These are phyloP conservation scores for Pythium aquatile DNA, from an alignment of 352 stramenopile genomes.

Conservation along the genomic window DNA sequence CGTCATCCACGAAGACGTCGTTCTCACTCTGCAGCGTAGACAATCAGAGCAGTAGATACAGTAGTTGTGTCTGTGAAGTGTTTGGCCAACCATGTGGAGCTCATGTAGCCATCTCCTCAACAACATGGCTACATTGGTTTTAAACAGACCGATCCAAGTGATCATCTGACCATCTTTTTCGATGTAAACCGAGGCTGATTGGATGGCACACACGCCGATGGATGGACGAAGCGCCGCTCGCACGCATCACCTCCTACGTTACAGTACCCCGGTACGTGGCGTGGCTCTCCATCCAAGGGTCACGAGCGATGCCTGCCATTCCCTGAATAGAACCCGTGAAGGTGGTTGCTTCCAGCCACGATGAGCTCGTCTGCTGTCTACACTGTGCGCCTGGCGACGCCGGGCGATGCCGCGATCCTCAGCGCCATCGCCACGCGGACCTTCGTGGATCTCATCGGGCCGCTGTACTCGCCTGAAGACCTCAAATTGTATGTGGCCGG, in stretches of 20 bases:
- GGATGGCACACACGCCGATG: not conserved
- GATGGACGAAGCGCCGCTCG: not conserved
- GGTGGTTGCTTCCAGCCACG: not conserved
- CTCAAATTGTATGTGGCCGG: constrained; percentile 18
- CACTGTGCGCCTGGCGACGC: constrained; percentile 21
- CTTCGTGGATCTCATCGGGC: constrained; percentile 23
- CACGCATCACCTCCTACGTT: too few relatives aligned
- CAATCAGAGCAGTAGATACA: too few relatives aligned
- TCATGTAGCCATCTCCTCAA: not conserved
- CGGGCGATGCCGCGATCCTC: constrained; percentile 23
- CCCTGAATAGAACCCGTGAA: not conserved
- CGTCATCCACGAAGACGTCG: too few relatives aligned
- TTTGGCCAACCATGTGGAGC: not conserved
- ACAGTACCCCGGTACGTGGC: not conserved
- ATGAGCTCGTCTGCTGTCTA: constrained; percentile 4
- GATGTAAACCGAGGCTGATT: not conserved
- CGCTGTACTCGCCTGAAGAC: constrained; percentile 19
- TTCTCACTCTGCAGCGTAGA: too few relatives aligned
- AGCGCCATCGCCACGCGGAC: constrained; percentile 30
- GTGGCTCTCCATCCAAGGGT: not conserved
- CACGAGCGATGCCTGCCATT: not conserved
- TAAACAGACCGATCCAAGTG: not conserved
- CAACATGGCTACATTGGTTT: not conserved
- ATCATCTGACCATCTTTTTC: not conserved
- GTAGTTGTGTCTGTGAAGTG: not conserved